Base-by-base conservation (phyloP, 176 grass and related monocot genomes). In the Cymbopogon citratus region DNA sequence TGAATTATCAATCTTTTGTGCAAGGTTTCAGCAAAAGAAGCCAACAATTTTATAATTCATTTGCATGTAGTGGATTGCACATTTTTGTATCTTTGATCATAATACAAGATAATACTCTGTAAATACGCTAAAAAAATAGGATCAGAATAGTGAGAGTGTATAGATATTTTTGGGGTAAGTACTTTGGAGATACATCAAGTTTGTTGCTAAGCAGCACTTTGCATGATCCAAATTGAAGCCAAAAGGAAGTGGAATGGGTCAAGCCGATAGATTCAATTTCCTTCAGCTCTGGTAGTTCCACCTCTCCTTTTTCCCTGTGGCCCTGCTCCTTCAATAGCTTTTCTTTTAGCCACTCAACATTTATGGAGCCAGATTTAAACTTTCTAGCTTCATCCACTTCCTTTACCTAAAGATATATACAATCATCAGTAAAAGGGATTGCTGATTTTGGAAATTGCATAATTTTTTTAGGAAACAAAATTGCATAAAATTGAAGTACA, bases 311-410 rank as follows among this genome's bases (percentile, higher is more conserved):
- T 71, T 94, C 81, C 68, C 84, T 92, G 56, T 76, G 75, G 9
- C 67, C 71, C 69, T 92, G 78, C 68, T 98, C 88, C 82, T 98
- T 87, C 62, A 89, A 56, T 76, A 93, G 40, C 63, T 92, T 98
- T 93, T 86, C 84, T 81, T 84, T 91, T 52, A 94, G 67, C 34
- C 87, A 75, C 62, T 91, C 86, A 63, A 48, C 73, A 87, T 93
- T 89, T 41, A 63, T 40, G 65, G 86, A 80, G 80, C 72, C 86
- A 84, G 92, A 83, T 84, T 91, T 94, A 62, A 98, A 57, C 62
- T 83, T 92, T 75, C 70, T 89, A 81, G 86, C 86, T 79, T 94
- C 90, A 57, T 89, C 78, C 41, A 91, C 80, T 81, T 91, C 92
- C 63, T 87, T 88, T 84, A 88, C 92, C 95, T 98, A 69, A 24